Conservation (phyloP, 176 grass and related monocot genomes). For the Aegilops longissima region DNA sequence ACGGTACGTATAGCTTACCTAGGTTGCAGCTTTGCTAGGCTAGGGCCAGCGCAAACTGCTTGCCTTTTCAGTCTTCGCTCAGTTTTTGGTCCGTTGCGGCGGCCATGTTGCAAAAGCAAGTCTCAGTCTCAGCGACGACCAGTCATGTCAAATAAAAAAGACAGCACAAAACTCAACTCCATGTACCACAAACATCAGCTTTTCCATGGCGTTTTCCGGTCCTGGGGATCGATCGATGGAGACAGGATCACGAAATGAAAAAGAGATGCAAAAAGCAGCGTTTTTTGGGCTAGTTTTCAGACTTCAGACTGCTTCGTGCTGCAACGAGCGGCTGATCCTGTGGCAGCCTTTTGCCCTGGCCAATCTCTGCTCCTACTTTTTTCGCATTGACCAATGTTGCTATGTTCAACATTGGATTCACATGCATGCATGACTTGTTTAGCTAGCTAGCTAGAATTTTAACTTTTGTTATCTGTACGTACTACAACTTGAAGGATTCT, state of each 20-base stretch:
- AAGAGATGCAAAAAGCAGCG: conserved; percentile 31
- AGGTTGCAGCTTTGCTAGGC: not conserved
- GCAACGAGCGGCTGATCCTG: not conserved
- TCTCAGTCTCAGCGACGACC: not conserved
- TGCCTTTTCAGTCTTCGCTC: not conserved
- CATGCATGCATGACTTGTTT: not conserved
- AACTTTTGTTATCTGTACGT: not conserved
- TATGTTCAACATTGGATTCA: not conserved
- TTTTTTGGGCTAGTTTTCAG: not conserved
- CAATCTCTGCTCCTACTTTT: conserved; percentile 31
- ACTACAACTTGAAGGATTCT: no score
- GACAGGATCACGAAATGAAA: not conserved
- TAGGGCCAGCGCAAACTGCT: not conserved
- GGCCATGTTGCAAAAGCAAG: conserved; percentile 18
- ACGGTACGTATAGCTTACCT: not conserved
- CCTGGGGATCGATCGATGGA: conserved; percentile 27
- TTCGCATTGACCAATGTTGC: conserved; percentile 4
- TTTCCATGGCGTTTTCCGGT: not conserved
- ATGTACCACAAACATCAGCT: not conserved
- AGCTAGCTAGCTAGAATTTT: not conserved
- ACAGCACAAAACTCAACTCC: not conserved
- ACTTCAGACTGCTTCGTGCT: not conserved
- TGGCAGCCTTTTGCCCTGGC: conserved; percentile 13
- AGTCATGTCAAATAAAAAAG: not conserved
- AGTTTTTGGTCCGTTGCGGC: conserved; percentile 34